Evolutionary conservation across 2,329 filamentous ascomycete genomes (phyloP).

Genomic region (Biscogniauxia marginata): DNA sequence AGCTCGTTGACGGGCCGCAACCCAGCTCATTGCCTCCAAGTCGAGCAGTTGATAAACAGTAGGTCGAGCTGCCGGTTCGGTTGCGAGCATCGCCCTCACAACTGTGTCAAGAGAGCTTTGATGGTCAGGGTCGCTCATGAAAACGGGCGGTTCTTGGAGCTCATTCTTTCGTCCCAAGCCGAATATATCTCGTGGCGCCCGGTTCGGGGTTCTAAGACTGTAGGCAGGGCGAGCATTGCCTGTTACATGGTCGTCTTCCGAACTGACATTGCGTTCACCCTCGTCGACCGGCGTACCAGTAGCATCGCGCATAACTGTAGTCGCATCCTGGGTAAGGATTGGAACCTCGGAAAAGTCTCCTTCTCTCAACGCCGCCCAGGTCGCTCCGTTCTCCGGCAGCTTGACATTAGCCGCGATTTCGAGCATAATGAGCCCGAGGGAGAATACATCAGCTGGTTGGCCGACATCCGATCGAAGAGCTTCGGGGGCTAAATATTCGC

Average conservation of each 20-base stretch:
- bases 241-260: slow-evolving; percentile 28
- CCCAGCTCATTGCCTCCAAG: slow-evolving; percentile 76
- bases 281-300: slow-evolving; percentile 64
- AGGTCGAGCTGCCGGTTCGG: slow-evolving; percentile 71
- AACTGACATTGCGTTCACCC: slow-evolving; percentile 36
- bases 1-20: slow-evolving; percentile 71
- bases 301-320: slow-evolving; percentile 69
- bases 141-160: slow-evolving; percentile 67
- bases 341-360: slow-evolving; percentile 89
- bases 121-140: slow-evolving; percentile 80
- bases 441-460: slow-evolving; percentile 90
- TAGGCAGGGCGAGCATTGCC: slow-evolving; percentile 23
- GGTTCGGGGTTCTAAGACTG: slow-evolving; percentile 23
- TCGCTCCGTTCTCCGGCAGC: slow-evolving; percentile 86
- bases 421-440: slow-evolving; percentile 88
- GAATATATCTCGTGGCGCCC: slow-evolving; percentile 43
- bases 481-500: slow-evolving; percentile 94
- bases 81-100: slow-evolving; percentile 84
- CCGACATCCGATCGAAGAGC: slow-evolving; percentile 83
- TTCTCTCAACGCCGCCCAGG: slow-evolving; percentile 85
- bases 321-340: slow-evolving; percentile 76
- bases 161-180: slow-evolving; percentile 49
- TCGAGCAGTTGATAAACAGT: slow-evolving; percentile 70
- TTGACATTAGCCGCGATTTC: slow-evolving; percentile 94
- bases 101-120: slow-evolving; percentile 77